Evolutionary conservation across 108 stramenopile genomes (phyloP).

Genomic region (Mediolabrus comicus): DNA sequence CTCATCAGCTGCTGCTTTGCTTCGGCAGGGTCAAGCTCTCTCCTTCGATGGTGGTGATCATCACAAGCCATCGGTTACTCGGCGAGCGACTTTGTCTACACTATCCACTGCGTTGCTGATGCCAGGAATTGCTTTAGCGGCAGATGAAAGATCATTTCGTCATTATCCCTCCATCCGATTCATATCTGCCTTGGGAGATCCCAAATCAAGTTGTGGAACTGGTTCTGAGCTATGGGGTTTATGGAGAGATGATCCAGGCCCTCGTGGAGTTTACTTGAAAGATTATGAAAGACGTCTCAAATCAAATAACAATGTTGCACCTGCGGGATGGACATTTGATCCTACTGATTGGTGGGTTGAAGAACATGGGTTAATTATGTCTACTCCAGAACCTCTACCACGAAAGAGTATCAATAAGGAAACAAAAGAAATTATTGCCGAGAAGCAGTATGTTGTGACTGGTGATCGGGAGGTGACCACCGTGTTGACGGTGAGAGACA

Average conservation of each 20-base stretch:
- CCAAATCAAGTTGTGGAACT: conserved; percentile 51
- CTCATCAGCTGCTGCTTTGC: background rate
- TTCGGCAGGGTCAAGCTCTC: background rate
- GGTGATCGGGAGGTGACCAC: conserved; percentile 47
- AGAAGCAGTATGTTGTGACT: conserved; percentile 44
- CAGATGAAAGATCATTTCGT: conserved; percentile 27
- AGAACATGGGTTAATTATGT: conserved; percentile 72
- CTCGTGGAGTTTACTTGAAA: conserved; percentile 72
- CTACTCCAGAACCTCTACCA: conserved; percentile 39
- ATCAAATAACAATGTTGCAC: conserved; percentile 53
- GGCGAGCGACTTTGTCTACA: background rate
- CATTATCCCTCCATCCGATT: conserved; percentile 72
- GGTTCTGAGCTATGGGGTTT: conserved; percentile 72
- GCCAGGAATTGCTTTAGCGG: background rate
- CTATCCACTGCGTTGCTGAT: background rate
- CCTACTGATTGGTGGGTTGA: conserved; percentile 83
- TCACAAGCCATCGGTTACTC: background rate
- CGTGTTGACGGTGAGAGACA: conserved; percentile 33
- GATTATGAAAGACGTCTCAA: conserved; percentile 55
- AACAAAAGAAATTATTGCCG: conserved; percentile 29
- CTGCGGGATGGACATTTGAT: conserved; percentile 84
- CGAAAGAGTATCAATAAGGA: conserved; percentile 63
- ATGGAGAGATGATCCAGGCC: conserved; percentile 84
- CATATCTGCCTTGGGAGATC: conserved; percentile 81
- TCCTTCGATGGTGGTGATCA: background rate